Percentiles rank a stretch among this genome's conserved stretches.
Conservation (phyloP, 495 filamentous ascomycete genomes). For the Immersiella caudata region DNA sequence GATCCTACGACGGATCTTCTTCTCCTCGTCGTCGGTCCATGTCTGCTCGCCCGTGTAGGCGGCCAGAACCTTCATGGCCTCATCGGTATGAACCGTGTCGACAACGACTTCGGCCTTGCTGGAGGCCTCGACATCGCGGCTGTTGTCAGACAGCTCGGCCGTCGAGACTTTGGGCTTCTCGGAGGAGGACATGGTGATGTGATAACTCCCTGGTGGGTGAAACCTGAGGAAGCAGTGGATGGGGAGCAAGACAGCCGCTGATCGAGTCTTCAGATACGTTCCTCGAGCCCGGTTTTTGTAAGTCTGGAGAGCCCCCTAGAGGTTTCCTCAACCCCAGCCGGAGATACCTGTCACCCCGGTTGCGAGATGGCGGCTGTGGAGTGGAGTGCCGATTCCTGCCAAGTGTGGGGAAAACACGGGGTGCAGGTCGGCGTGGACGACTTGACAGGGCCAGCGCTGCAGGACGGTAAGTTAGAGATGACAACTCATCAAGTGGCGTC, state of each 20-base stretch:
- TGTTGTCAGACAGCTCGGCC: slow-evolving; percentile 22
- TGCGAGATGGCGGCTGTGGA: neutral
- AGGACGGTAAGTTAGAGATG: too few species aligned
- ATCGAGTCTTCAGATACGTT: too few species aligned
- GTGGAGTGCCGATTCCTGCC: neutral
- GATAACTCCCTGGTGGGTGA: neutral
- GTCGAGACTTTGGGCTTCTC: slow-evolving; percentile 11
- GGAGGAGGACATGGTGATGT: slow-evolving; percentile 6
- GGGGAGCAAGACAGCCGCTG: slow-evolving; percentile 8
- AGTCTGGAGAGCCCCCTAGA: too few species aligned
- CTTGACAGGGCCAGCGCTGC: neutral
- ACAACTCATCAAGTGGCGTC: too few species aligned
- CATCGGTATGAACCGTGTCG: slow-evolving; percentile 50
- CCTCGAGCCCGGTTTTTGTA: too few species aligned
- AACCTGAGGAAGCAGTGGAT: neutral
- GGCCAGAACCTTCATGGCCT: slow-evolving; percentile 46
- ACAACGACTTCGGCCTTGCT: slow-evolving; percentile 23
- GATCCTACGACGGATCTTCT: slow-evolving; percentile 42
- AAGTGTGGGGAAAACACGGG: slow-evolving; percentile 2
- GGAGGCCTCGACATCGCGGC: slow-evolving; percentile 11
- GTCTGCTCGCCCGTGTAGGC: slow-evolving; percentile 46
- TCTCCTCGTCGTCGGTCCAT: slow-evolving; percentile 45
- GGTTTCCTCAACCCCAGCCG: neutral
- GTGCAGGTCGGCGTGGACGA: neutral
- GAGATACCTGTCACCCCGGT: neutral